A percentile compares a stretch with the other conserved stretches of the same genome.
phyloP scores from a whole-genome alignment of 495 filamentous ascomycete genomes.

The Aspergillus indologenus region DNA sequence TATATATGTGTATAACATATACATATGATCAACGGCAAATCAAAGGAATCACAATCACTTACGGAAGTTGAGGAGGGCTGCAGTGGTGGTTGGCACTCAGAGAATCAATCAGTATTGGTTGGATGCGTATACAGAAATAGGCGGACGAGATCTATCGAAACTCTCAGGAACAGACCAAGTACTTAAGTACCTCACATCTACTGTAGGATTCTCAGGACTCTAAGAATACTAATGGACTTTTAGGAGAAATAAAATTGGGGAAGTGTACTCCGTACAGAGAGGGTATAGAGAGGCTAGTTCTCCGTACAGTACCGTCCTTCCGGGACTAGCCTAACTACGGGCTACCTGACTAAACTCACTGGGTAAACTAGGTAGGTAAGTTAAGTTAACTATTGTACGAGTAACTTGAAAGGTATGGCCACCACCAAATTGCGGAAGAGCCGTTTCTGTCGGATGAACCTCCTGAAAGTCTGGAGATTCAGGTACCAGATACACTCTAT shows the following conservation, averaged over 20 bases:
- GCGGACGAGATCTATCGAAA: neutral
- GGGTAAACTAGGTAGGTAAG: no score
- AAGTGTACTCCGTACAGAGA: neutral
- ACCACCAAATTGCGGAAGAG: neutral
- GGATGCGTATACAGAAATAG: neutral
- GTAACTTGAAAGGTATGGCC: neutral
- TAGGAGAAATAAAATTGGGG: constrained; percentile 1
- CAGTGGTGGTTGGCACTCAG: neutral
- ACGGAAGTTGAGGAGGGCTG: neutral
- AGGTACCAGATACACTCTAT: neutral
- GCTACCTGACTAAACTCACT: neutral
- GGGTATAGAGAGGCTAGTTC: neutral
- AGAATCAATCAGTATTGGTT: neutral
- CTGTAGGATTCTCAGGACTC: neutral
- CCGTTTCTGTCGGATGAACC: neutral
- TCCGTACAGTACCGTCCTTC: constrained; percentile 3
- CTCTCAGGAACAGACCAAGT: constrained; percentile 2
- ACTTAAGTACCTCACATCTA: constrained; percentile 4
- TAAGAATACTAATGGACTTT: neutral
- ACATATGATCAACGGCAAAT: neutral
- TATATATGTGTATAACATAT: neutral
- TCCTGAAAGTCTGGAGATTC: neutral
- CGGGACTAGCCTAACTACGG: neutral
- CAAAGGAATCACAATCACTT: neutral
- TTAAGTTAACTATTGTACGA: no score